Evolutionary conservation across 2,329 filamentous ascomycete genomes (phyloP), one percentile per base, ranked within the genome.

Genomic region (Eurotiales sp.): DNA sequence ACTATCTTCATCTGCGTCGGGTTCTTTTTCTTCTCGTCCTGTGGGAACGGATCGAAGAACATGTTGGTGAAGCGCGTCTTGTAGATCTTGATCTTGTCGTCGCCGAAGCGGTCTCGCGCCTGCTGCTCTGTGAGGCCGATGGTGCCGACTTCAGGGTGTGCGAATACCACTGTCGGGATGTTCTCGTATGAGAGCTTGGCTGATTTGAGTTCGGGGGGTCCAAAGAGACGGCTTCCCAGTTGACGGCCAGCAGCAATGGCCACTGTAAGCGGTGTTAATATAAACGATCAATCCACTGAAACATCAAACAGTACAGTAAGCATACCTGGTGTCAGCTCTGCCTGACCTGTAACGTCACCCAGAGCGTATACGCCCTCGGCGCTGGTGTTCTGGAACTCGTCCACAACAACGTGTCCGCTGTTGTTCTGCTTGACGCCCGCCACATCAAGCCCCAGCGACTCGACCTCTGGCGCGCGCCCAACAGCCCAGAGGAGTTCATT

Each of bases 401-500:
- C 76, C 11, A 77, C 76, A 32, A 62, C 53, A 44, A 79, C 63
- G 55, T 76, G 64, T 6, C 74, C 74, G 11, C 58, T 63, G 14
- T 63, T 37, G 32, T 61, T 66, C 30, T 66, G 61, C 58, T 75
- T 70, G 10, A 78, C 66, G 3, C 74, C 74, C 10, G 69, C 63
- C 12, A 68, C 63, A 7, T 72, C 62, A 8, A 77, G 59, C 21
- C 70, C 57, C 45, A 79, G 59, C 37, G 68, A 67, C 57, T 74
- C 66, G 4, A 72, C 68, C 54, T 76, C 72, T 1, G 76, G 75
- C 4, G 60, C 59, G 50, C 76, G 69, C 4, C 76, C 76, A 54
- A 79, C 66, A 8, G 76, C 75, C 76, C 76, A 78, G 39, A 79
- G 64, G 12, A 78, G 58, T 60, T 78, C 76, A 57, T 77, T 76